Conservation (phyloP, 208 protist species). For the Leptomonas pyrrhocoris region DNA sequence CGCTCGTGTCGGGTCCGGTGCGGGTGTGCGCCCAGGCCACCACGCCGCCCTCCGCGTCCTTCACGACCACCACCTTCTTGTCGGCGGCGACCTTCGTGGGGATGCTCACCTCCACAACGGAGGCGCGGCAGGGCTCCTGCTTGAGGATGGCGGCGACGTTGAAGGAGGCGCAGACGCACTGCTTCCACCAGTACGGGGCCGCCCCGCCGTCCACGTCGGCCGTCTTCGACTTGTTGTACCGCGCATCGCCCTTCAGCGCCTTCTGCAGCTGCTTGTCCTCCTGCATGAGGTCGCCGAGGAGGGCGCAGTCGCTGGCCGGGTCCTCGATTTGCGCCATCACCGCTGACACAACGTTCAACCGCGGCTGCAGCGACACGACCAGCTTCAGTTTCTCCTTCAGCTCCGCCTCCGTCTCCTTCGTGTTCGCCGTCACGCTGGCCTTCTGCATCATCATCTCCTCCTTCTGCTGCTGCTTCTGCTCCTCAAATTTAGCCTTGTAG, state of each 20-base stretch:
- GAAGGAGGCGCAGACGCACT: conserved; percentile 64
- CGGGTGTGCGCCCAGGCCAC: conserved; percentile 69
- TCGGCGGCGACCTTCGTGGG: conserved; percentile 39
- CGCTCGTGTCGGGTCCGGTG: conserved; percentile 30
- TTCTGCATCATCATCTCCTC: conserved; percentile 60
- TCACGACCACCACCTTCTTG: conserved; percentile 67
- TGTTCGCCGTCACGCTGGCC: conserved; percentile 22
- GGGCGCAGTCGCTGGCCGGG: conserved; percentile 38
- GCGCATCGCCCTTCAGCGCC: conserved; percentile 55
- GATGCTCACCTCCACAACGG: conserved; percentile 50
- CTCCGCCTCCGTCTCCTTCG: conserved; percentile 56
- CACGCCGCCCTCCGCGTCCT: conserved; percentile 22
- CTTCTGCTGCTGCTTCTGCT: conserved; percentile 56
- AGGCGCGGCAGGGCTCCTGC: conserved; percentile 41
- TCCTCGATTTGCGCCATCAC: conserved; percentile 58
- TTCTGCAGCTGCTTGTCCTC: conserved; percentile 67
- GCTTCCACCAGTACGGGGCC: conserved; percentile 55
- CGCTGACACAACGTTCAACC: conserved; percentile 38
- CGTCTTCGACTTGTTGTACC: conserved; percentile 59
- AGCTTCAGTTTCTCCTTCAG: conserved; percentile 52
- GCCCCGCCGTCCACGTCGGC: conserved; percentile 52
- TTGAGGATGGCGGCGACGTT: conserved; percentile 68
- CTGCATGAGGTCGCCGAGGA: conserved; percentile 69
- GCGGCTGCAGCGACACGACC: conserved; percentile 61
- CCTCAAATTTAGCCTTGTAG: conserved; percentile 48